Conservation (phyloP, 495 filamentous ascomycete species). For the Terfezia claveryi region DNA sequence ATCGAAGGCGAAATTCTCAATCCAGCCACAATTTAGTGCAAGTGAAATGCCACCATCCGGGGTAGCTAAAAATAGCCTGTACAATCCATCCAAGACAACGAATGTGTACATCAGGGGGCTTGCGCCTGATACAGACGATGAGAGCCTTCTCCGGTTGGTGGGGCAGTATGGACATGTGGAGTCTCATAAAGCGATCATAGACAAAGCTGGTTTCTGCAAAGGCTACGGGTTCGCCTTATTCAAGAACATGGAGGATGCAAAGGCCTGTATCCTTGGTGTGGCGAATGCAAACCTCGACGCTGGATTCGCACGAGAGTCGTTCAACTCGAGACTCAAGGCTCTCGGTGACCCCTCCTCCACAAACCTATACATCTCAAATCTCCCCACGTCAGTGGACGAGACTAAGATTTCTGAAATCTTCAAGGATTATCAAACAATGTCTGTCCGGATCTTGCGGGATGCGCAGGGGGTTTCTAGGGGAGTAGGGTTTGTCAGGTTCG, state of each 20-base stretch:
- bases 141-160: slow-evolving; percentile 62
- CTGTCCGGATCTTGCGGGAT: slow-evolving; percentile 82
- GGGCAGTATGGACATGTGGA: slow-evolving; percentile 73
- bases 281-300: slow-evolving; percentile 86
- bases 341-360: slow-evolving; percentile 68
- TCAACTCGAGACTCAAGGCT: slow-evolving; percentile 86
- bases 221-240: slow-evolving; percentile 96
- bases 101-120: slow-evolving; percentile 97
- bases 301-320: slow-evolving; percentile 85
- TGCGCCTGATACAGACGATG: slow-evolving; percentile 81
- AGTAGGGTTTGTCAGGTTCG: slow-evolving; percentile 88
- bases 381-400: slow-evolving; percentile 76
- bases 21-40: slow-evolving; percentile 70
- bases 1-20: slow-evolving; percentile 55
- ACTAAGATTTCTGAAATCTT: slow-evolving; percentile 61
- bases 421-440: slow-evolving; percentile 59
- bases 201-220: slow-evolving; percentile 81
- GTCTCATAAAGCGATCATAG: slow-evolving; percentile 93
- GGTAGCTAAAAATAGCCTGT: slow-evolving; percentile 69
- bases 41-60: slow-evolving; percentile 52
- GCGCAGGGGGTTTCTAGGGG: slow-evolving; percentile 76
- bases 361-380: slow-evolving; percentile 91
- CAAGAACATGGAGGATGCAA: slow-evolving; percentile 62
- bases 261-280: slow-evolving; percentile 91
- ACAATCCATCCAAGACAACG: slow-evolving; percentile 67